Conservation (phyloP, 75 land plant genomes). For the Cupressus sempervirens region DNA sequence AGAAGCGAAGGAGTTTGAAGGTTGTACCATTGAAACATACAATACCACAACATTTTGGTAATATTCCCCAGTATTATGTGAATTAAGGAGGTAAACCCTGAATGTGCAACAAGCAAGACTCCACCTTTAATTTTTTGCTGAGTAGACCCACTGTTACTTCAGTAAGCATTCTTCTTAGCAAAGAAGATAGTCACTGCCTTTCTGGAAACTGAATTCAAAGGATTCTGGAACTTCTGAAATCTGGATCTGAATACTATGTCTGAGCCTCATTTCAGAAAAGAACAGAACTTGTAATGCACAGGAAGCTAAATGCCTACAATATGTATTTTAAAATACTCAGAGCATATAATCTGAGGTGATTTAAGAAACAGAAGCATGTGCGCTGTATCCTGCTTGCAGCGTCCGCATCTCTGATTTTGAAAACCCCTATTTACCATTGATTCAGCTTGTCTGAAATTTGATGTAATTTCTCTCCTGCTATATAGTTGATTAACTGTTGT, state of each 20-base stretch:
- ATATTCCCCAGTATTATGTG: background rate
- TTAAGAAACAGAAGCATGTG: background rate
- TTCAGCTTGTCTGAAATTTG: background rate
- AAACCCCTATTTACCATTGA: background rate
- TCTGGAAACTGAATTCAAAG: background rate
- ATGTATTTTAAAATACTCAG: background rate
- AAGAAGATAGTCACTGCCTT: background rate
- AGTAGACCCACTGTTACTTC: background rate
- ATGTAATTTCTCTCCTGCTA: background rate
- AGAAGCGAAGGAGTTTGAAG: background rate
- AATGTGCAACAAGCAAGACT: background rate
- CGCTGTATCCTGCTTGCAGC: background rate
- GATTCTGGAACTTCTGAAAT: background rate
- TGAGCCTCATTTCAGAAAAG: background rate
- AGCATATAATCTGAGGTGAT: background rate
- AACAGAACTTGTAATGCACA: background rate
- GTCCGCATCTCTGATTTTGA: background rate
- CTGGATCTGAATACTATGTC: background rate
- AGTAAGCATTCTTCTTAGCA: background rate
- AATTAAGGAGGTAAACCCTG: background rate
- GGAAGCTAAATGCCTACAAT: background rate
- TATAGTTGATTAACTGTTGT: background rate
- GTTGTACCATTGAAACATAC: background rate
- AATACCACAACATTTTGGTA: background rate
- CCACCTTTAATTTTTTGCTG: background rate